These are phyloP conservation scores for Acmispon strigosus DNA, from an alignment of 306 rosid species.

Conservation along the genomic window DNA sequence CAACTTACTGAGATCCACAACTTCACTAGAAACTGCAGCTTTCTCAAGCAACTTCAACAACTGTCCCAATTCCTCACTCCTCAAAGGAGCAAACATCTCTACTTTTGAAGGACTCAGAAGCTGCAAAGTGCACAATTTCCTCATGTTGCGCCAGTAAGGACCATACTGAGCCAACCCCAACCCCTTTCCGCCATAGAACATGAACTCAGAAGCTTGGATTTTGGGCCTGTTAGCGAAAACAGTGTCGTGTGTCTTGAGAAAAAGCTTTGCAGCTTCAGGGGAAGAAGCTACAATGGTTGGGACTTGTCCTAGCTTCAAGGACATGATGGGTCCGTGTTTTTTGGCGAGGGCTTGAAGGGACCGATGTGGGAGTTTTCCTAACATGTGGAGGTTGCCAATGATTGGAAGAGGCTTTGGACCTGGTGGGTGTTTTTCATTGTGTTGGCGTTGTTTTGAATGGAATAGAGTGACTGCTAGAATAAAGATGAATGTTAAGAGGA, in stretches of 20 bases:
- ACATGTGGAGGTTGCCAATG: slow-evolving; percentile 40
- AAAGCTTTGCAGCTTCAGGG: slow-evolving; percentile 36
- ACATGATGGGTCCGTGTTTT: slow-evolving; percentile 45
- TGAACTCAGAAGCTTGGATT: neutral
- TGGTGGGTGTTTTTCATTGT: slow-evolving; percentile 26
- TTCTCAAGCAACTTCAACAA: neutral
- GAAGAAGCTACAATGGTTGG: slow-evolving; percentile 35
- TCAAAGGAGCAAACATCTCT: slow-evolving; percentile 21
- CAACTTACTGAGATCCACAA: slow-evolving; percentile 21
- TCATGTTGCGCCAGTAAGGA: slow-evolving; percentile 31
- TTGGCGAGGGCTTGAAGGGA: slow-evolving; percentile 33
- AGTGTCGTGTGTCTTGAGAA: slow-evolving; percentile 49
- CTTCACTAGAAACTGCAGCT: neutral
- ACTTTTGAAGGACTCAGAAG: slow-evolving; percentile 23
- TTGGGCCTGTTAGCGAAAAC: slow-evolving; percentile 20
- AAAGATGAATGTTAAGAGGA: slow-evolving; percentile 1
- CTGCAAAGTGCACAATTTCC: slow-evolving; percentile 20
- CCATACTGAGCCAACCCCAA: slow-evolving; percentile 19
- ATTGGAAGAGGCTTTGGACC: slow-evolving; percentile 39
- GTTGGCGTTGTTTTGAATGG: neutral
- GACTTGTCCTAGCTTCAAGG: slow-evolving; percentile 29
- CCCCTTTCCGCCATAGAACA: slow-evolving; percentile 25
- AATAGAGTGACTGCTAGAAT: neutral
- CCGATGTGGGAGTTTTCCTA: slow-evolving; percentile 36
- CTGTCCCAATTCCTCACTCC: neutral